These are phyloP conservation scores for Syncephalastrum monosporum DNA, from an alignment of 371 early-diverging fungal genomes.

Conservation along the genomic window DNA sequence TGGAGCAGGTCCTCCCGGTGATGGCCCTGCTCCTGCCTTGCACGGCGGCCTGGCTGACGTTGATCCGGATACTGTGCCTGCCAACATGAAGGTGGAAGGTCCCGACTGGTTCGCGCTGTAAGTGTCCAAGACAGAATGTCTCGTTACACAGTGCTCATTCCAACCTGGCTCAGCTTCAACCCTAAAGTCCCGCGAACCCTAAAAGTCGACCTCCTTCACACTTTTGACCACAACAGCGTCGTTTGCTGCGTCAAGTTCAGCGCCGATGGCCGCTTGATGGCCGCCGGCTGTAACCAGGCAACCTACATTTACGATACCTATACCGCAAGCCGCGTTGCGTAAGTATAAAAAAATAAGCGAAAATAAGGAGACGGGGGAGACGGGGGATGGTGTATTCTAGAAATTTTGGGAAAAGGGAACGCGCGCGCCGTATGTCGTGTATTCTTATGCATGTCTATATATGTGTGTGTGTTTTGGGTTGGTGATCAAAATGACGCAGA, in stretches of 20 bases:
- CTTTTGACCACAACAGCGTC: conserved; percentile 82
- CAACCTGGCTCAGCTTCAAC: conserved; percentile 50
- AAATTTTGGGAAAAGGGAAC: too few species aligned
- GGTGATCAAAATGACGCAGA: too few species aligned
- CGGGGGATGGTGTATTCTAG: too few species aligned
- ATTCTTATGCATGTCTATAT: not conserved
- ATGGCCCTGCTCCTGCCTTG: conserved; percentile 7
- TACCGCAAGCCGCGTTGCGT: conserved; percentile 73
- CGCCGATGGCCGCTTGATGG: conserved; percentile 83
- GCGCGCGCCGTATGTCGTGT: not conserved
- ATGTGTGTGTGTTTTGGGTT: not conserved
- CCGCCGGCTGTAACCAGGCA: conserved; percentile 90
- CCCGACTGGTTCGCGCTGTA: conserved; percentile 87
- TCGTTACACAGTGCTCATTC: too few species aligned
- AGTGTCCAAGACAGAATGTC: not conserved
- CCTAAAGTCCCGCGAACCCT: conserved; percentile 65
- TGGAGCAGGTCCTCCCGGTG: conserved; percentile 10
- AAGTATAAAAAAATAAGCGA: conserved; percentile 19
- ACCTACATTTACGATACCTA: conserved; percentile 86
- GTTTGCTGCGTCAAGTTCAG: conserved; percentile 96
- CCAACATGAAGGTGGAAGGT: conserved; percentile 81
- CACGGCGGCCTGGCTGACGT: conserved; percentile 71
- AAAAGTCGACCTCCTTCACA: conserved; percentile 80
- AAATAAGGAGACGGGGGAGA: not conserved
- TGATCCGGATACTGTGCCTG: conserved; percentile 79